Evolutionary conservation across 2,329 filamentous ascomycete species (phyloP).

Genomic region (Colletotrichum costaricense): DNA sequence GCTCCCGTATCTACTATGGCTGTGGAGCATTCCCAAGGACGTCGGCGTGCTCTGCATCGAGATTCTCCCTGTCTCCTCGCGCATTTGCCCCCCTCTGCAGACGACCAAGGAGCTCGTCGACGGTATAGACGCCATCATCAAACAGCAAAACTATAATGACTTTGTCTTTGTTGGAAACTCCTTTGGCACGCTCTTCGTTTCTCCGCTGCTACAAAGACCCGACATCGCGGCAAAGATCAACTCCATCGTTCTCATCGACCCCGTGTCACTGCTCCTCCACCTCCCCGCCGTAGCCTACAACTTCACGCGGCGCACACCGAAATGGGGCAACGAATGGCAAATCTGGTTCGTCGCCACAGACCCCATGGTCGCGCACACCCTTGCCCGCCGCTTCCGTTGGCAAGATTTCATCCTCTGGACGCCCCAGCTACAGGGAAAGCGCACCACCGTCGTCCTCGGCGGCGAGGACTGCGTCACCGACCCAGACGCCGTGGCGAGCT

Average conservation of each 20-base stretch:
- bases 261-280: slow-evolving; percentile 76
- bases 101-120: slow-evolving; percentile 34
- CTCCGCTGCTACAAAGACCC: slow-evolving; percentile 54
- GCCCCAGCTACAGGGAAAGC: slow-evolving; percentile 63
- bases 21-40: slow-evolving; percentile 59
- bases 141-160: slow-evolving; percentile 65
- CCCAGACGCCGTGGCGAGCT: slow-evolving; percentile 40
- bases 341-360: slow-evolving; percentile 79
- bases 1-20: slow-evolving; percentile 69
- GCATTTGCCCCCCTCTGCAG: slow-evolving; percentile 61
- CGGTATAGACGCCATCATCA: slow-evolving; percentile 58
- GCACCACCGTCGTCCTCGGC: slow-evolving; percentile 40
- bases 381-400: slow-evolving; percentile 79
- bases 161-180: slow-evolving; percentile 73
- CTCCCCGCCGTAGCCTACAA: slow-evolving; percentile 78
- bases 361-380: slow-evolving; percentile 71
- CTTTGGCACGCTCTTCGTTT: slow-evolving; percentile 72
- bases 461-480: slow-evolving; percentile 40
- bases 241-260: slow-evolving; percentile 64
- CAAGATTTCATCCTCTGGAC: slow-evolving; percentile 77
- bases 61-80: slow-evolving; percentile 73
- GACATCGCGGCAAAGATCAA: slow-evolving; percentile 56
- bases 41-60: slow-evolving; percentile 74
- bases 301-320: slow-evolving; percentile 67
- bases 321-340: slow-evolving; percentile 73